These are phyloP conservation scores for Colletotrichum lupini DNA, from an alignment of 2,329 filamentous ascomycete genomes.

Conservation along the genomic window DNA sequence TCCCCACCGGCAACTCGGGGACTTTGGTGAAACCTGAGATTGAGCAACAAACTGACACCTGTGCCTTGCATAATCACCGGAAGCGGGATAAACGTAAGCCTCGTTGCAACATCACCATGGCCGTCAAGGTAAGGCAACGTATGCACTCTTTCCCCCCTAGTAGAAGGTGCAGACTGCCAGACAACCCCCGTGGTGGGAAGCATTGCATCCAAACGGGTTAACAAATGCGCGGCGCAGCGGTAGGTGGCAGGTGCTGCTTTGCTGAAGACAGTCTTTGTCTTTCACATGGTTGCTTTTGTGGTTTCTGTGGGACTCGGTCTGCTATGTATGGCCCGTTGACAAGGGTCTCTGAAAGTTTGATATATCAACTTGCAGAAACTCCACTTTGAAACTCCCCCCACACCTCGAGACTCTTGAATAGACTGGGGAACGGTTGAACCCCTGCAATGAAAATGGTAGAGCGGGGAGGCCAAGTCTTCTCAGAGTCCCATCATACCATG, in stretches of 20 bases:
- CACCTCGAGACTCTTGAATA: background rate
- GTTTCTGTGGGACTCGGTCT: background rate
- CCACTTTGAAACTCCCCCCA: conserved; percentile 12
- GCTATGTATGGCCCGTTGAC: background rate
- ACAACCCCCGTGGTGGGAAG: background rate
- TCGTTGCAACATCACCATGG: background rate
- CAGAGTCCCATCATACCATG: background rate
- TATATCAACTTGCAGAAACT: conserved; percentile 17
- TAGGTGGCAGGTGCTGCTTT: background rate
- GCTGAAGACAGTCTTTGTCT: background rate
- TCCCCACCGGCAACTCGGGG: background rate
- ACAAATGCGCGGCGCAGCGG: background rate
- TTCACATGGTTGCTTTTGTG: background rate
- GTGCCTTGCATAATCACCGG: conserved; percentile 25
- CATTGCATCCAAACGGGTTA: background rate
- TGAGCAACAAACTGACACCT: background rate
- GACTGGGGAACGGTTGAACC: background rate
- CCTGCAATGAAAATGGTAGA: conserved; percentile 12
- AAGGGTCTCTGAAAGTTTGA: conserved; percentile 19
- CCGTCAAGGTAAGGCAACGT: background rate
- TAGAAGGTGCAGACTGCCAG: conserved; percentile 4
- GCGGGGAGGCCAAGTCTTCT: background rate
- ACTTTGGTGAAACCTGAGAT: conserved; percentile 6
- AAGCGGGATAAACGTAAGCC: background rate
- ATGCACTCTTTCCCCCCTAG: background rate